phyloP scores from a whole-genome alignment of 345 rosid genomes.

The Bruguiera sexangula region DNA sequence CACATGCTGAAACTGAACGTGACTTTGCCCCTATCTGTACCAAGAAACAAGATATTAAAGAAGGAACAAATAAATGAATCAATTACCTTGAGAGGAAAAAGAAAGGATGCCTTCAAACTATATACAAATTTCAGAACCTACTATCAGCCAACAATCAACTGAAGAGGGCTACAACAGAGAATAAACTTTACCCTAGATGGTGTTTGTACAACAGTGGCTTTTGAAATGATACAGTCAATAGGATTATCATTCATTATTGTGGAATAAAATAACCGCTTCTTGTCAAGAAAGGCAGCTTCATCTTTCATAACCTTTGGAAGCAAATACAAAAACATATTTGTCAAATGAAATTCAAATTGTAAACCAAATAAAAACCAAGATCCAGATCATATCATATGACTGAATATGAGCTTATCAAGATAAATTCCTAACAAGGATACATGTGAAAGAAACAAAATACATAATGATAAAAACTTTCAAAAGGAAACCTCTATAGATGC shows the following conservation, averaged over 20 bases:
- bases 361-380: neutral
- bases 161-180: neutral
- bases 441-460: neutral
- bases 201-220: constrained; percentile 53
- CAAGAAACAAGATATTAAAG: constrained; percentile 16
- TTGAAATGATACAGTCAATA: constrained; percentile 71
- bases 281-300: constrained; percentile 57
- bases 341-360: neutral
- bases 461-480: neutral
- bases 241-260: constrained; percentile 90
- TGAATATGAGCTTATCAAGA: neutral
- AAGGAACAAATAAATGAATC: neutral
- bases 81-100: constrained; percentile 7
- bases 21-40: constrained; percentile 59
- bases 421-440: neutral
- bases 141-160: constrained; percentile 2
- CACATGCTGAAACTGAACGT: constrained; percentile 31
- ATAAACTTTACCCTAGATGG: constrained; percentile 51
- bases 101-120: constrained; percentile 6
- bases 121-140: constrained; percentile 7
- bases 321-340: constrained; percentile 7
- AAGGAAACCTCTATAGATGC: neutral
- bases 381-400: neutral
- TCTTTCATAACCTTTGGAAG: constrained; percentile 60
- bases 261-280: constrained; percentile 79